phyloP scores from a whole-genome alignment of 495 filamentous ascomycete genomes.

The Gamarada debralockiae region DNA sequence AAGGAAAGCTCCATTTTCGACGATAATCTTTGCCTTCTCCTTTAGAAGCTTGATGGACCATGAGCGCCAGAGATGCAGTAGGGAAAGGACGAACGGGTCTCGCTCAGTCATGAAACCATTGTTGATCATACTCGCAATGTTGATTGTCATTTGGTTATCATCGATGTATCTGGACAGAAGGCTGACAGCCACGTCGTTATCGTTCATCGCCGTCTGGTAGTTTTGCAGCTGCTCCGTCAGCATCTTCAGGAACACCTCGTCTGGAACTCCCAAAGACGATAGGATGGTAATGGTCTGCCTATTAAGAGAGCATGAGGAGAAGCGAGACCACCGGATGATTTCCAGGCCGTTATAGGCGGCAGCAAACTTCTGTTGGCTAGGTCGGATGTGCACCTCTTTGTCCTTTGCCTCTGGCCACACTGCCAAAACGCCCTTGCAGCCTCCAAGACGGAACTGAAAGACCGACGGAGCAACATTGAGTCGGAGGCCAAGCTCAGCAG shows the following conservation, averaged over 20 bases:
- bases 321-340: slow-evolving; percentile 76
- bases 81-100: slow-evolving; percentile 79
- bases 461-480: slow-evolving; percentile 65
- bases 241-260: slow-evolving; percentile 63
- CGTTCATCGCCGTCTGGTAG: slow-evolving; percentile 63
- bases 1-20: slow-evolving; percentile 80
- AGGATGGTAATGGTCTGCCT: slow-evolving; percentile 85
- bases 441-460: slow-evolving; percentile 88
- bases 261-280: slow-evolving; percentile 68
- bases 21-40: slow-evolving; percentile 83
- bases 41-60: slow-evolving; percentile 85
- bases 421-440: slow-evolving; percentile 85
- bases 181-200: slow-evolving; percentile 56
- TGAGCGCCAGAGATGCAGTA: slow-evolving; percentile 71
- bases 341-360: slow-evolving; percentile 69
- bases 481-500: slow-evolving; percentile 49
- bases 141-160: slow-evolving; percentile 74
- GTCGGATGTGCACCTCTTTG: slow-evolving; percentile 68
- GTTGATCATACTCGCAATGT: slow-evolving; percentile 66
- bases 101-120: slow-evolving; percentile 69
- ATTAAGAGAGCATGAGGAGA: slow-evolving; percentile 74
- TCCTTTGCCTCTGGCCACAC: slow-evolving; percentile 57
- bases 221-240: slow-evolving; percentile 58
- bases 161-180: slow-evolving; percentile 76
- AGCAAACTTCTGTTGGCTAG: slow-evolving; percentile 86